Evolutionary conservation across 2,329 filamentous ascomycete species (phyloP), one percentile per base, ranked within the genome.

Genomic region (Trichoderma sp.): DNA sequence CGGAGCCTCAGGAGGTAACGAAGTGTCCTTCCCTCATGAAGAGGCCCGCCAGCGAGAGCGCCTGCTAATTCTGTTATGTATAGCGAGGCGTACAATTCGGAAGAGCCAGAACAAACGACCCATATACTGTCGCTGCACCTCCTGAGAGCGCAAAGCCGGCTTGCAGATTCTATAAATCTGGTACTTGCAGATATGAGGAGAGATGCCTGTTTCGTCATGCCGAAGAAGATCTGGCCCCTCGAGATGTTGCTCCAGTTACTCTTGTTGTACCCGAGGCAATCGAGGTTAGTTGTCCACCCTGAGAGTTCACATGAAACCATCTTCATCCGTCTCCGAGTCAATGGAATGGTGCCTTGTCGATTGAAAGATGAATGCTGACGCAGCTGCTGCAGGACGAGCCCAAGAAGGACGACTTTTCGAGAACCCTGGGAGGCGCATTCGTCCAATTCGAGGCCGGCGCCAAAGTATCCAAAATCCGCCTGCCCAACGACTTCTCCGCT

Each of bases 401-500:
- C 30, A 52, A 34, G 17, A 10, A 17, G 21, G 48, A 54, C 34
- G 47, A 50, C 26, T 48, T 55, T 7, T 41, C 44, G 1, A 9
- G 54, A 28, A 59, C 24, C 14, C 14, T 65, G 26, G 56, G n/a
- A 7, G 76, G 75, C 0, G 73, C 72, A 5, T 66, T 72, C 55
- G 74, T 71, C 1, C 47, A 72, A 9, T 78, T 78, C 15, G 72
- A 69, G 7, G 71, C 72, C 12, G 78, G 78, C 6, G 75, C 74
- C 1, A 52, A 57, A 0, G 65, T 78, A 5, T 28, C 57, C 1
- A 74, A 73, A 17, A 63, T 77, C 2, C 70, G 68, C 7, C 69
- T 78, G 5, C 68, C 71, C 2, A 75, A 75, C 1, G 78, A 80
- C 68, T 77, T 76, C 58, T 78, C 77, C 1, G 72, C 75, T 0